Percentiles rank a stretch among this genome's conserved stretches.
phyloP scores from a whole-genome alignment of 352 stramenopile species.

The Globisporangium acanthophoron region DNA sequence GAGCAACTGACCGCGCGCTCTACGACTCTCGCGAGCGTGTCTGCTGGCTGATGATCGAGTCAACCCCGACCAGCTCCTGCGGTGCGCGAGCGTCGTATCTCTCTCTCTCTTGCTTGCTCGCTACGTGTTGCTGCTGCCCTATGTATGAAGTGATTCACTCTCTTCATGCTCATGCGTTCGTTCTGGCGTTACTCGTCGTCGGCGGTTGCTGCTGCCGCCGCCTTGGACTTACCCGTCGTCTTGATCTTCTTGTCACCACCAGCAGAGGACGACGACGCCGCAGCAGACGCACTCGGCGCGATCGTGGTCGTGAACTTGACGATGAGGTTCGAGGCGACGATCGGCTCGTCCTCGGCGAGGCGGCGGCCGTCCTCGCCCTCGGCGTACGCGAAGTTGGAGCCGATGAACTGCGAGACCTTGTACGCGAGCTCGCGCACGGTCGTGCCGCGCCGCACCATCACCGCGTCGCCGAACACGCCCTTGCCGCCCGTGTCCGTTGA shows the following conservation, averaged over 20 bases:
- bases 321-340: conserved; percentile 55
- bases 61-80: too few relatives aligned
- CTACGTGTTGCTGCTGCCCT: not conserved
- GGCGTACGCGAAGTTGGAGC: conserved; percentile 72
- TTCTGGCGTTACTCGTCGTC: conserved; percentile 15
- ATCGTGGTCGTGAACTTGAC: conserved; percentile 75
- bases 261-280: conserved; percentile 1
- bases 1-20: not conserved
- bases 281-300: conserved; percentile 19
- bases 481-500: conserved; percentile 57
- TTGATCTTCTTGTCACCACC: conserved; percentile 36
- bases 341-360: conserved; percentile 66
- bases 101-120: not conserved
- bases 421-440: conserved; percentile 77
- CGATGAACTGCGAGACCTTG: conserved; percentile 61
- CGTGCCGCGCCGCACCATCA: conserved; percentile 68
- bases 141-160: not conserved
- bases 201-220: not conserved
- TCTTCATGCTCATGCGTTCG: conserved; percentile 3
- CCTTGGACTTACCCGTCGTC: conserved; percentile 21
- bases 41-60: too few relatives aligned
- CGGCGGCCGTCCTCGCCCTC: conserved; percentile 76
- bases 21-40: not conserved
- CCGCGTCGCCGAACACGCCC: conserved; percentile 70
- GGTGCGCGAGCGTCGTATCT: not conserved